These are phyloP conservation scores for Spathaspora sp. DNA, from an alignment of 805 yeast genomes.

Conservation along the genomic window DNA sequence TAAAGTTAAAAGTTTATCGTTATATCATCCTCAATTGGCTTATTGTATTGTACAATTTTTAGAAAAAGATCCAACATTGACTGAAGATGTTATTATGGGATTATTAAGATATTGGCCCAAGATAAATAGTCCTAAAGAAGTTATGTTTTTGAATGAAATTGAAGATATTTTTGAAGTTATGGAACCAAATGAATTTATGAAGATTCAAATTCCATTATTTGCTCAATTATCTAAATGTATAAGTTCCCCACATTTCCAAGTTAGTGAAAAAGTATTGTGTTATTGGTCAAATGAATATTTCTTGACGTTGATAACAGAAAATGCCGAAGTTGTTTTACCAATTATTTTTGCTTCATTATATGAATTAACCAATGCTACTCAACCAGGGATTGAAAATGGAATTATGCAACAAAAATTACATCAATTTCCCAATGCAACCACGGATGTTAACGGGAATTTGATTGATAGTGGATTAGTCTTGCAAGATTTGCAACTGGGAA, in stretches of 20 bases:
- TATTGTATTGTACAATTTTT: slow-evolving; percentile 95
- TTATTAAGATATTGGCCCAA: slow-evolving; percentile 95
- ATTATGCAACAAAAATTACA: slow-evolving; percentile 32
- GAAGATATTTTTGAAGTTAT: slow-evolving; percentile 96
- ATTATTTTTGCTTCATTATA: slow-evolving; percentile 87
- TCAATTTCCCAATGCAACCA: slow-evolving; percentile 34
- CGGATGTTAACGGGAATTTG: slow-evolving; percentile 42
- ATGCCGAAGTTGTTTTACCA: slow-evolving; percentile 88
- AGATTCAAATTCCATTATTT: slow-evolving; percentile 88
- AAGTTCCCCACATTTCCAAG: slow-evolving; percentile 94
- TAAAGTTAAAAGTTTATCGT: slow-evolving; percentile 80
- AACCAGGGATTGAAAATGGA: slow-evolving; percentile 41
- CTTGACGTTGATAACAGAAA: slow-evolving; percentile 83
- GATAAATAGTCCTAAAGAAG: slow-evolving; percentile 89
- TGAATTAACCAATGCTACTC: slow-evolving; percentile 63
- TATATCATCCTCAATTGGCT: slow-evolving; percentile 95
- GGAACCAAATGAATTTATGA: slow-evolving; percentile 88
- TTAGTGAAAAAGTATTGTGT: slow-evolving; percentile 89
- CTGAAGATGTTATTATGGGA: slow-evolving; percentile 97
- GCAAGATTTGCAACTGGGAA: slow-evolving; percentile 19
- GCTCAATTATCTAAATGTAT: slow-evolving; percentile 94
- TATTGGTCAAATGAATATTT: slow-evolving; percentile 96
- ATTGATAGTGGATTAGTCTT: slow-evolving; percentile 35
- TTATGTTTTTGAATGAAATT: slow-evolving; percentile 91
- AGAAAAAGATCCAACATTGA: slow-evolving; percentile 87